Conservation (phyloP, 2,329 filamentous ascomycete species). For the Venturia aucupariae region DNA sequence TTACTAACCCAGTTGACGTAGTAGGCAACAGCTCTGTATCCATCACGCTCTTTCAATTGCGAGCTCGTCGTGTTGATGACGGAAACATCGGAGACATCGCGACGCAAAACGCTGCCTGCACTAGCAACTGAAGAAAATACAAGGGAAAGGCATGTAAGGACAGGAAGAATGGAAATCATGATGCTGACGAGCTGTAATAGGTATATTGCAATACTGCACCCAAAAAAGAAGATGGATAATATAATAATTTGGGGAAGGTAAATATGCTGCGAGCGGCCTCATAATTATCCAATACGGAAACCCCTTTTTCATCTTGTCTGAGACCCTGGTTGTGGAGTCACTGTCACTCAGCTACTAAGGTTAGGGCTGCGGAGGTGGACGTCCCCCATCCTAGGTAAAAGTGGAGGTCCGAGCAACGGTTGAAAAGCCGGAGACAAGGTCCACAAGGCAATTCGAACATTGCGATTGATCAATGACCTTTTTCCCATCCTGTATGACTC, state of each 20-base stretch:
- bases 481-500: neutral
- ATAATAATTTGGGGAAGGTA: no score
- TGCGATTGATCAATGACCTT: neutral
- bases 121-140: neutral
- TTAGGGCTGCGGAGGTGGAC: neutral
- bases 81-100: neutral
- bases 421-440: neutral
- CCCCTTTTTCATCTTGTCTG: neutral
- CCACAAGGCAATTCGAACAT: neutral
- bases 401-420: neutral
- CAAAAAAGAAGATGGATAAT: no score
- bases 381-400: neutral
- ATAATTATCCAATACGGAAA: neutral
- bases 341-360: neutral
- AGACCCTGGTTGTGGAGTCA: neutral
- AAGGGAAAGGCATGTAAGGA: conserved; percentile 4
- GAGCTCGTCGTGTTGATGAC: no score
- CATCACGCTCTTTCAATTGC: neutral
- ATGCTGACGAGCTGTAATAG: conserved; percentile 6
- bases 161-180: neutral
- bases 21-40: conserved; percentile 59
- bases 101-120: neutral
- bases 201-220: neutral
- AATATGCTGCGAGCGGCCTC: no score
- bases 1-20: conserved; percentile 56